These are phyloP conservation scores for Pelargonium nanum DNA, from an alignment of 345 rosid species.

Conservation along the genomic window DNA sequence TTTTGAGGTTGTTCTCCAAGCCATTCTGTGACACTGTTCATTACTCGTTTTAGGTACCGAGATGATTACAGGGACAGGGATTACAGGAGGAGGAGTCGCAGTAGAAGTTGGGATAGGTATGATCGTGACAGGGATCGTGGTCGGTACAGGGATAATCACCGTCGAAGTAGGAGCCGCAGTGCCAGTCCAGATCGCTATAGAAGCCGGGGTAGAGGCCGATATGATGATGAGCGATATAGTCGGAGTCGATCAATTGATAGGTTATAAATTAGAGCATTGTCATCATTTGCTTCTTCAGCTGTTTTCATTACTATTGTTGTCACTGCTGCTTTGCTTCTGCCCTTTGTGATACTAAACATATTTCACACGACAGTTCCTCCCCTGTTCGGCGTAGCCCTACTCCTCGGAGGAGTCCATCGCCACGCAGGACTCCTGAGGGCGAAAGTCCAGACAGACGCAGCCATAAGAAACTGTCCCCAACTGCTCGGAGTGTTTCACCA, in stretches of 20 bases:
- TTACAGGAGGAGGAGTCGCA: conserved; percentile 40
- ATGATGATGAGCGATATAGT: conserved; percentile 39
- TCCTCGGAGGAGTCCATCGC: too few species aligned
- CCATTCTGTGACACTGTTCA: not conserved
- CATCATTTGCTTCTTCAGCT: too few species aligned
- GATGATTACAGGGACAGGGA: conserved; percentile 38
- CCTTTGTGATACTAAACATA: too few species aligned
- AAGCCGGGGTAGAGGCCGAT: conserved; percentile 41
- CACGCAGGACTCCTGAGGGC: conserved; percentile 15
- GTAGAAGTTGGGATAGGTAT: conserved; percentile 43
- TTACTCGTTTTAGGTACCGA: conserved; percentile 12
- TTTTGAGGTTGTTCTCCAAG: not conserved
- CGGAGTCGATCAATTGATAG: conserved; percentile 41
- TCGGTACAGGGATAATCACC: conserved; percentile 38
- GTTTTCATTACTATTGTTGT: not conserved
- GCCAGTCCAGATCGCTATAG: conserved; percentile 35
- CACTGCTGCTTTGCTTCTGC: not conserved
- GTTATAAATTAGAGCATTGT: conserved; percentile 14
- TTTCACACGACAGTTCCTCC: conserved; percentile 27
- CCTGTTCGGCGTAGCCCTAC: conserved; percentile 36
- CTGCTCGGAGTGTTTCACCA: conserved; percentile 37
- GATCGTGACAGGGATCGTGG: conserved; percentile 42
- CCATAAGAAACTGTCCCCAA: conserved; percentile 29
- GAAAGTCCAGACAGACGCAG: conserved; percentile 31
- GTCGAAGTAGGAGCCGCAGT: conserved; percentile 54